Evolutionary conservation across 2,329 filamentous ascomycete genomes (phyloP), one percentile per base, ranked within the genome.

Genomic region (Colletotrichum sp.): DNA sequence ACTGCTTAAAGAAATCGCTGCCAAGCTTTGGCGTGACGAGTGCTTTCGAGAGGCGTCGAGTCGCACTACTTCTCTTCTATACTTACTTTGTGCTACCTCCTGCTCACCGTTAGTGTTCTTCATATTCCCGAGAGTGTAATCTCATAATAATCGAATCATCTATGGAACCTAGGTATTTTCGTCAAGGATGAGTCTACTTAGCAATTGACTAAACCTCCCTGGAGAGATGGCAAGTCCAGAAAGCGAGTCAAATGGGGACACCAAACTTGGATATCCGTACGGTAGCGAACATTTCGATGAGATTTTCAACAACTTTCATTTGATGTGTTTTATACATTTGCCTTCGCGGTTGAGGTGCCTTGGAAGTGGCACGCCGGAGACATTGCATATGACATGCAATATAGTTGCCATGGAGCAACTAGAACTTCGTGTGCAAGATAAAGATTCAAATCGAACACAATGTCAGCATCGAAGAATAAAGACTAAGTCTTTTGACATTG

Each of bases 171-270:
- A 43, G 8, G 36, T 5, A 18, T 43, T n/a, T n/a, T 10, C 8
- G 36, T 18, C 16, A 43, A 18, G 16, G 16, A 43, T 43, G 7
- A 43, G 7, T 43, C 36, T 18, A 43, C 16, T 43, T 18, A 9
- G 36, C 36, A 9, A 43, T 9, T 43, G 36, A 43, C 36, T 7
- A 9, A 39, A 18, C 1, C 16, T 2, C 16, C 16, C 7, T 2
- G 0, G 15, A 18, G 1, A 39, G 4, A 39, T 2, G 36, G 1
- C 16, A 43, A 43, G 36, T 18, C 7, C 1, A 9, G 36, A 0
- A 43, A 43, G 16, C 16, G 7, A 10, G 1, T 18, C 8, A 43
- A 43, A 18, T 43, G 34, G 16, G 36, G 8, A n/a, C 3, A 43
- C 8, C 2, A 43, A 43, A 43, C 8, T 18, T 18, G 0, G 36